Conservation (phyloP, 2,329 filamentous ascomycete genomes). For the Neobulgaria alba region DNA sequence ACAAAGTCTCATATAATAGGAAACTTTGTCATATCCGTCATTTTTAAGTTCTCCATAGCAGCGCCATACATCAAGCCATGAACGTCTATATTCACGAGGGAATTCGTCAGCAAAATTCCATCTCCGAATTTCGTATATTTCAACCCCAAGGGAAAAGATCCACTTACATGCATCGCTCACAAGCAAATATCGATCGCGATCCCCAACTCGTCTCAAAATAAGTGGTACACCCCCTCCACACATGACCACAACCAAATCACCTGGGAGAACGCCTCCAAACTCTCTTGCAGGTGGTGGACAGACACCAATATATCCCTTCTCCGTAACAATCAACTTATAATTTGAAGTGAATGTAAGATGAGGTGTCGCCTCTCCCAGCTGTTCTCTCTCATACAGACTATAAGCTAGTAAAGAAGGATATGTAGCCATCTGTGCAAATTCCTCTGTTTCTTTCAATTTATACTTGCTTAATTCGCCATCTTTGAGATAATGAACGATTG, state of each 20-base stretch:
- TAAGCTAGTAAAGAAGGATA: neutral
- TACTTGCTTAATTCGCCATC: no score
- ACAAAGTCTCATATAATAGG: constrained; percentile 3
- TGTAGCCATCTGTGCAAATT: no score
- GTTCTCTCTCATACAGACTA: neutral
- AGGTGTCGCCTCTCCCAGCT: neutral
- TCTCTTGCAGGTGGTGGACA: neutral
- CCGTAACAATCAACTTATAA: neutral
- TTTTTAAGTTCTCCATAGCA: neutral
- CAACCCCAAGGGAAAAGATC: neutral
- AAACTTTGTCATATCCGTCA: neutral
- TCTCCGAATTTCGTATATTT: no score
- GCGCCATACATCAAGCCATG: constrained; percentile 1
- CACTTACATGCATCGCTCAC: neutral
- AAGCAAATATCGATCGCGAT: neutral
- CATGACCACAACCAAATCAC: neutral
- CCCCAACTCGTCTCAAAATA: neutral
- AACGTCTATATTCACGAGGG: no score
- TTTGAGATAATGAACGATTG: no score
- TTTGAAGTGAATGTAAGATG: neutral
- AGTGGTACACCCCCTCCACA: neutral
- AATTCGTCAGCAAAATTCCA: neutral
- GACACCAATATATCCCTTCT: neutral
- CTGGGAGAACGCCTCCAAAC: neutral
- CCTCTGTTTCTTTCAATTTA: no score